These are phyloP conservation scores for Lolium perenne DNA, from an alignment of 176 grass and related monocot genomes.

Conservation along the genomic window DNA sequence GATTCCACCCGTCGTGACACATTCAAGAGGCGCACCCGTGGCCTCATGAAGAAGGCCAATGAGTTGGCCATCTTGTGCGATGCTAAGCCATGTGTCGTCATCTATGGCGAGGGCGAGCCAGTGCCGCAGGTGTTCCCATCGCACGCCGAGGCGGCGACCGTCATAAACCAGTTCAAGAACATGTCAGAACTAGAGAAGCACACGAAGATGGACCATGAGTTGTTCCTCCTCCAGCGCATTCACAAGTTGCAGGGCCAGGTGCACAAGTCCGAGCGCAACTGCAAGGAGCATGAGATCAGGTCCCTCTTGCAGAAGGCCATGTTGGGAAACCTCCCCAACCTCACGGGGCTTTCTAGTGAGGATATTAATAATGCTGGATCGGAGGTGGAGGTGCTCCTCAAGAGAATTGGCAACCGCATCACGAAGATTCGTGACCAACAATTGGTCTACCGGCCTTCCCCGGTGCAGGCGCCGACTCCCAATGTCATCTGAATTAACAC, in stretches of 20 bases:
- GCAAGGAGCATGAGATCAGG: neutral
- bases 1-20: neutral
- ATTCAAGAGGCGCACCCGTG: constrained; percentile 28
- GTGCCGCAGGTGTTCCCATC: constrained; percentile 42
- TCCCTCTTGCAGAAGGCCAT: constrained; percentile 34
- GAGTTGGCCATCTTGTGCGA: constrained; percentile 39
- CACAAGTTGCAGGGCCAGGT: constrained; percentile 32
- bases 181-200: constrained; percentile 33
- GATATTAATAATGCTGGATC: neutral
- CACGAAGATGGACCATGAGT: constrained; percentile 39
- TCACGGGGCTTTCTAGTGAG: neutral
- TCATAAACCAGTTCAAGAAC: constrained; percentile 22
- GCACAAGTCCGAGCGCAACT: neutral
- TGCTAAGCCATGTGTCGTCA: constrained; percentile 16
- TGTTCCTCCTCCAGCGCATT: constrained; percentile 30
- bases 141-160: neutral
- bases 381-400: neutral
- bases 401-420: neutral
- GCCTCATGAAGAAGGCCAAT: constrained; percentile 45
- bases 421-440: neutral
- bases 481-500: neutral
- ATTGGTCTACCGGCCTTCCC: neutral
- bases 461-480: too few species aligned
- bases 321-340: neutral
- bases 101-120: constrained; percentile 29